Evolutionary conservation across 352 stramenopile species (phyloP).

Genomic region (Phytophthora ohioensis): DNA sequence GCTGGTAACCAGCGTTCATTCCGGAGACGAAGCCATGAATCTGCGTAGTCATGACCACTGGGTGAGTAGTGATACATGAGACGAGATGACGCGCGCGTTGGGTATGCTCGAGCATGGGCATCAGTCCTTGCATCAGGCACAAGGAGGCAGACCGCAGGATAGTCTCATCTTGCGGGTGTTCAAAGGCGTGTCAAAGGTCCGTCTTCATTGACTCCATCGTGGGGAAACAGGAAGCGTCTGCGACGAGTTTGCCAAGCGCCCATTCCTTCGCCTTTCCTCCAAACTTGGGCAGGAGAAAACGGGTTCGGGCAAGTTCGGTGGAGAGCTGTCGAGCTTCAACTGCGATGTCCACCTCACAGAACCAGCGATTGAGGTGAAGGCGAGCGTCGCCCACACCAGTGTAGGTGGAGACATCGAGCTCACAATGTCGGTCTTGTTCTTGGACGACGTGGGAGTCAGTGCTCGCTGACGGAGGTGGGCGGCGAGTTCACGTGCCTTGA

Average conservation of each 20-base stretch:
- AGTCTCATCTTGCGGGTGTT: constrained; percentile 27
- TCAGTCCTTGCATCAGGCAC: constrained; percentile 16
- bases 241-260: constrained; percentile 20
- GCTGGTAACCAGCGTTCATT: constrained; percentile 23
- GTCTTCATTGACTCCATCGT: constrained; percentile 7
- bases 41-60: constrained; percentile 27
- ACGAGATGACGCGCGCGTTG: constrained; percentile 29
- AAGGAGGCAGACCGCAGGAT: constrained; percentile 15
- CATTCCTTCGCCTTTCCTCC: constrained; percentile 13
- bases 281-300: constrained; percentile 23
- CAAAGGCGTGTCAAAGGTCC: constrained; percentile 24
- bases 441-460: constrained; percentile 17
- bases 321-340: constrained; percentile 27
- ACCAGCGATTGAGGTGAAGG: constrained; percentile 31
- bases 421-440: constrained; percentile 31
- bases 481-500: constrained; percentile 10
- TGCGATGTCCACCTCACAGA: constrained; percentile 33
- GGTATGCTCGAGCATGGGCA: constrained; percentile 34
- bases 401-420: constrained; percentile 44
- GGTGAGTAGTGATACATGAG: constrained; percentile 18
- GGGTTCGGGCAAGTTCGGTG: constrained; percentile 1
- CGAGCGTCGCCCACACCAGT: constrained; percentile 14
- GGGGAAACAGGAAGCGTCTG: constrained; percentile 17
- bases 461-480: constrained; percentile 15
- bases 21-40: constrained; percentile 32